Conservation (phyloP, 2,329 filamentous ascomycete genomes). For the Alternaria conjuncta region DNA sequence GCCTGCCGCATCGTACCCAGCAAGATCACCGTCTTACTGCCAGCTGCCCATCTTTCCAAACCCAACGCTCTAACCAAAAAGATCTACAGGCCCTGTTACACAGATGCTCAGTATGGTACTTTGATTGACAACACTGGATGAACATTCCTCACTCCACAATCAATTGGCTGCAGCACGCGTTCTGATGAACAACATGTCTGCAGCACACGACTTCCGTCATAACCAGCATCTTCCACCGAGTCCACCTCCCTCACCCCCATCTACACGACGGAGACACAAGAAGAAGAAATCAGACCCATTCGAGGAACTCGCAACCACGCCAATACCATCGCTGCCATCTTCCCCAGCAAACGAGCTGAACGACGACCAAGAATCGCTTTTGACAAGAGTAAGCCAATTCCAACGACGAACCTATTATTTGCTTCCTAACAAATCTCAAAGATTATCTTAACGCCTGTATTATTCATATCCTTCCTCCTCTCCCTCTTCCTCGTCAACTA, state of each 20-base stretch:
- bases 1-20: constrained; percentile 2
- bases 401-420: background rate
- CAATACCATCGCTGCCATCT: constrained; percentile 27
- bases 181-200: constrained; percentile 15
- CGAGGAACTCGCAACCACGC: constrained; percentile 34
- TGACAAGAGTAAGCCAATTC: constrained; percentile 30
- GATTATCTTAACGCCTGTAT: constrained; percentile 66
- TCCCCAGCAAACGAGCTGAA: constrained; percentile 25
- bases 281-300: constrained; percentile 41
- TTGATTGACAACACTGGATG: background rate
- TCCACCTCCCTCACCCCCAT: constrained; percentile 39
- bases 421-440: constrained; percentile 9
- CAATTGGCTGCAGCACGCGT: background rate
- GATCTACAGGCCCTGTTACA: background rate
- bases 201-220: constrained; percentile 20
- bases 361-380: constrained; percentile 28
- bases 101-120: background rate
- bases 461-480: constrained; percentile 69
- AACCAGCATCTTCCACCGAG: constrained; percentile 28
- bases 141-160: background rate
- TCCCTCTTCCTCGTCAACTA: constrained; percentile 70
- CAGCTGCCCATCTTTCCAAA: background rate
- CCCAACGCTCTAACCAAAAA: background rate
- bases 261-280: constrained; percentile 25
- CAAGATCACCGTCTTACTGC: background rate